These are phyloP conservation scores for Phytomonas francai DNA, from an alignment of 208 protist species.

Conservation along the genomic window DNA sequence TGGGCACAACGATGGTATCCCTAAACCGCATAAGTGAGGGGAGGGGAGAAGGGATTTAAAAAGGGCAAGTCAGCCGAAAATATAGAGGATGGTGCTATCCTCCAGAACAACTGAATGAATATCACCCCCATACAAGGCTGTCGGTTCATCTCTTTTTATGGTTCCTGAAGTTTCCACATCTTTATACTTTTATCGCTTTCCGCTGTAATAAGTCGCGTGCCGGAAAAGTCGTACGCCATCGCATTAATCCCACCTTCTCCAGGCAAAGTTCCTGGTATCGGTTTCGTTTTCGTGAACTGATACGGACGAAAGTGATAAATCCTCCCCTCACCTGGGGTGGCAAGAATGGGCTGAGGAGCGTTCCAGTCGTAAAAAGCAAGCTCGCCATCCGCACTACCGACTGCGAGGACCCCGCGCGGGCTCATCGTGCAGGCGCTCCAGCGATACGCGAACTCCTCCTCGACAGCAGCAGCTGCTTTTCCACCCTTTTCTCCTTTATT, in stretches of 20 bases:
- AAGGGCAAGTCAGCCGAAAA: background rate
- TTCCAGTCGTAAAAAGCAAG: conserved; percentile 97
- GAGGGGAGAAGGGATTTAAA: background rate
- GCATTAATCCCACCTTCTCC: conserved; percentile 92
- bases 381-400: conserved; percentile 90
- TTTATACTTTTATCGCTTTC: conserved; percentile 99
- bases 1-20: too few species aligned
- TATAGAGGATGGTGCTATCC: too few species aligned
- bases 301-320: conserved; percentile 55
- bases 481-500: background rate
- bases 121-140: background rate
- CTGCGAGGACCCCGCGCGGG: conserved; percentile 89
- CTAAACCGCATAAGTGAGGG: conserved; percentile 5
- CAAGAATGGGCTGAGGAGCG: conserved; percentile 43
- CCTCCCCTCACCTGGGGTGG: background rate
- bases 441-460: conserved; percentile 43
- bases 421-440: conserved; percentile 85
- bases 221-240: conserved; percentile 93
- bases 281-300: conserved; percentile 72
- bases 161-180: conserved; percentile 46
- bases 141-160: conserved; percentile 9
- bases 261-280: conserved; percentile 56
- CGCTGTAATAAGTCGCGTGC: conserved; percentile 96
- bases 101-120: too few species aligned
- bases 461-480: background rate